Conservation (phyloP, 805 yeast species). For the Ascoidea asiatica region DNA sequence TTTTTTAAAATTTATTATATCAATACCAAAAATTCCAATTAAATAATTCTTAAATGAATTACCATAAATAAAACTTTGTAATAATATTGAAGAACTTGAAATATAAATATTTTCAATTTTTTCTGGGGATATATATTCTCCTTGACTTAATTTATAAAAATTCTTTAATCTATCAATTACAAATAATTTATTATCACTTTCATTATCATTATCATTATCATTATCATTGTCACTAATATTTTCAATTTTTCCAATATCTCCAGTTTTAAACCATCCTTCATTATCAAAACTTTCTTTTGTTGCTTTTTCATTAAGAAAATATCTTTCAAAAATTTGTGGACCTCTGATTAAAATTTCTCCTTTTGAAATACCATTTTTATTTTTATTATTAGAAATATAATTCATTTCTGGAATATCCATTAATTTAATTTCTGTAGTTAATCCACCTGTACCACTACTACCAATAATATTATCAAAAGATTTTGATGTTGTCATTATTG, state of each 20-base stretch:
- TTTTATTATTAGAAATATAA: conserved; percentile 19
- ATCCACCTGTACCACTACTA: conserved; percentile 35
- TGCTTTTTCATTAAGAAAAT: conserved; percentile 12
- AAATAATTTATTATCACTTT: conserved; percentile 29
- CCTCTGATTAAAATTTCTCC: conserved; percentile 46
- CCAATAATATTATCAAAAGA: conserved; percentile 28
- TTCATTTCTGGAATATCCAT: conserved; percentile 43
- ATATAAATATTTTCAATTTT: conserved; percentile 28
- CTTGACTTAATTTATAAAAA: conserved; percentile 22
- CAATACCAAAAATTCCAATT: conserved; percentile 12
- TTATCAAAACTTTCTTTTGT: conserved; percentile 22
- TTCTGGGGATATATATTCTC: conserved; percentile 30
- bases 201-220: conserved; percentile 18
- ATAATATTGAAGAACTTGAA: conserved; percentile 16
- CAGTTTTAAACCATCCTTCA: conserved; percentile 42
- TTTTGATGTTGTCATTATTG: conserved; percentile 26
- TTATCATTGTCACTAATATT: too few species aligned
- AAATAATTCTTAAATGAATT: background rate
- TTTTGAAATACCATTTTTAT: conserved; percentile 17
- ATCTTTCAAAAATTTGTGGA: conserved; percentile 25
- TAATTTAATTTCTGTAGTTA: conserved; percentile 33
- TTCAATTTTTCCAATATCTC: conserved; percentile 37
- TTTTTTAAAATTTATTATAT: conserved; percentile 15
- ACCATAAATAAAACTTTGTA: conserved; percentile 3
- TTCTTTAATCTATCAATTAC: conserved; percentile 45